Conservation (phyloP, 2,329 filamentous ascomycete species). For the Pestalotiopsis sp. region DNA sequence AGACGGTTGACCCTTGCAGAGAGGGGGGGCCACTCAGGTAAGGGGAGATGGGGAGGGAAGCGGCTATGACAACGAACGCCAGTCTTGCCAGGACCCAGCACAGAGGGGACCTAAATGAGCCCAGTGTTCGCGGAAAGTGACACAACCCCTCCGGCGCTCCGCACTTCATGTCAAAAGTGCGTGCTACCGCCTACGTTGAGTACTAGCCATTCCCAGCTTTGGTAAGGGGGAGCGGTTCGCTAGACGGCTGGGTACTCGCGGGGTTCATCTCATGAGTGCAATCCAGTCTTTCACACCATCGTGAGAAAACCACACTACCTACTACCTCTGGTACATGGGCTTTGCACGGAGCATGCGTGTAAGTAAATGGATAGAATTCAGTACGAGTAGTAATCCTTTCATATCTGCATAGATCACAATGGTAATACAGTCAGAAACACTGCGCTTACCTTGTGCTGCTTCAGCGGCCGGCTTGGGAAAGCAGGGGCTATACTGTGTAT, state of each 20-base stretch:
- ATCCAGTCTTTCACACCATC: neutral
- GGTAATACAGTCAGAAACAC: neutral
- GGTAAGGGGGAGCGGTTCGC: neutral
- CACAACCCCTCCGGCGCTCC: slow-evolving; percentile 9
- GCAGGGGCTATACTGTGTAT: neutral
- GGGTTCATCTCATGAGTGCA: neutral
- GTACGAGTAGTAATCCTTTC: neutral
- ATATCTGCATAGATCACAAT: neutral
- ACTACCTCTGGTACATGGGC: neutral
- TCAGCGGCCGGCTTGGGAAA: neutral
- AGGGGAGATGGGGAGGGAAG: neutral
- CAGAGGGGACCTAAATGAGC: neutral
- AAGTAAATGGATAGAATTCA: neutral
- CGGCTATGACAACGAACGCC: neutral
- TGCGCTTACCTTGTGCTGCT: neutral
- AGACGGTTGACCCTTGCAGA: slow-evolving; percentile 19
- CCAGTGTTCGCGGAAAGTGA: slow-evolving; percentile 1
- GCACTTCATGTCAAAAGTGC: neutral
- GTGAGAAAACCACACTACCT: no score
- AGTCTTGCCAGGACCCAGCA: neutral
- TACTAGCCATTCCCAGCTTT: neutral
- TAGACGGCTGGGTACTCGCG: neutral
- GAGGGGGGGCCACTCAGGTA: neutral
- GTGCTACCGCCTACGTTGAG: neutral
- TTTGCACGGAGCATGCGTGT: neutral